These are phyloP conservation scores for Bondarzewia mesenterica DNA, from an alignment of 1,284 basidiomycete genomes.

Conservation along the genomic window DNA sequence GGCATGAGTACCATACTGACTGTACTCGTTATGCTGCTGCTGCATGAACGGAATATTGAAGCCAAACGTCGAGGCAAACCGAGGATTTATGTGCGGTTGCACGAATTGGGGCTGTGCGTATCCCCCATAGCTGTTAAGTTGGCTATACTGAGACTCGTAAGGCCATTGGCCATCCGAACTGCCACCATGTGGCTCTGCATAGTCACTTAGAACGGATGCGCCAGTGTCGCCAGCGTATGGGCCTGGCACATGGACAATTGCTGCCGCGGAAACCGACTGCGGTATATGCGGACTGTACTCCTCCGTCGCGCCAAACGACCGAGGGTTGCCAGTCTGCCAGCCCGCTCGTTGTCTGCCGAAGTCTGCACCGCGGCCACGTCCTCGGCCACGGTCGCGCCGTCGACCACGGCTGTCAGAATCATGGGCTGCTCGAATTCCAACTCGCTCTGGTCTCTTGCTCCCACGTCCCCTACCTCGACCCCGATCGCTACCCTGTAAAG, in stretches of 20 bases:
- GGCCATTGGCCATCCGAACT: slow-evolving; percentile 15
- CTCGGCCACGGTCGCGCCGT: slow-evolving; percentile 25
- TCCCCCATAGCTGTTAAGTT: neutral
- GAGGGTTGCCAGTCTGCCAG: slow-evolving; percentile 7
- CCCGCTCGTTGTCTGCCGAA: slow-evolving; percentile 7
- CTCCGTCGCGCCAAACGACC: slow-evolving; percentile 11
- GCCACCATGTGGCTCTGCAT: slow-evolving; percentile 2
- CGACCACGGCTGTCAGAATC: slow-evolving; percentile 17
- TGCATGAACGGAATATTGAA: slow-evolving; percentile 25
- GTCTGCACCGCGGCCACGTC: slow-evolving; percentile 20
- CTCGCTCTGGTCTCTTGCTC: slow-evolving; percentile 7
- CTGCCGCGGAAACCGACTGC: slow-evolving; percentile 35
- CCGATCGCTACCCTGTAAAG: slow-evolving; percentile 10
- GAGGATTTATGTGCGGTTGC: slow-evolving; percentile 78
- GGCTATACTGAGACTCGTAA: slow-evolving; percentile 13
- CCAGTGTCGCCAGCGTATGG: slow-evolving; percentile 26
- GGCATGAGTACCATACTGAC: slow-evolving; percentile 4
- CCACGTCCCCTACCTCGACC: slow-evolving; percentile 21
- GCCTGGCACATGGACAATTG: slow-evolving; percentile 38
- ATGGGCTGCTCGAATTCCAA: slow-evolving; percentile 1
- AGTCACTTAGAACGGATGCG: slow-evolving; percentile 11
- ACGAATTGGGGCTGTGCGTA: slow-evolving; percentile 27
- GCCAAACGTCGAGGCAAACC: slow-evolving; percentile 53
- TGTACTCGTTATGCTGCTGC: slow-evolving; percentile 7
- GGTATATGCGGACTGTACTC: slow-evolving; percentile 23